Conservation (phyloP, 1,139 yeast species). For the Scheffersomyces cryptocercus region DNA sequence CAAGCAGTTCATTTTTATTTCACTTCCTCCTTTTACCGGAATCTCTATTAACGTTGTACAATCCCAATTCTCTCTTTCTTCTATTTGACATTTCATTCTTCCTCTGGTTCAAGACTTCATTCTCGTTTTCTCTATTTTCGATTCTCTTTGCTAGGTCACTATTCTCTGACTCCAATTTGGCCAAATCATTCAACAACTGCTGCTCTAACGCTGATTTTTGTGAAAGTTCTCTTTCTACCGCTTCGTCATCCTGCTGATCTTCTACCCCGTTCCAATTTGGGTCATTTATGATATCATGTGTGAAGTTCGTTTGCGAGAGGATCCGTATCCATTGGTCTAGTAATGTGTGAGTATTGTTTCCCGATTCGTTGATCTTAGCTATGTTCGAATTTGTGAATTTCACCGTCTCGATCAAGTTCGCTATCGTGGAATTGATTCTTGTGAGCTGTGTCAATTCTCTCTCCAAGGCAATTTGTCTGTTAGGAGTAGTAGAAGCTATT, state of each 20-base stretch:
- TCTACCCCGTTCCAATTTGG: slow-evolving; percentile 34
- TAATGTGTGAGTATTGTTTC: slow-evolving; percentile 36
- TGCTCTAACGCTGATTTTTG: slow-evolving; percentile 22
- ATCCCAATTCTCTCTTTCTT: slow-evolving; percentile 29
- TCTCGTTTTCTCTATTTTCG: slow-evolving; percentile 23
- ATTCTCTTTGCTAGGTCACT: slow-evolving; percentile 26
- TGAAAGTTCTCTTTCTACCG: slow-evolving; percentile 20
- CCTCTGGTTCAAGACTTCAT: slow-evolving; percentile 13
- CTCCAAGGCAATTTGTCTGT: slow-evolving; percentile 35
- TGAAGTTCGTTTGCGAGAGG: slow-evolving; percentile 47
- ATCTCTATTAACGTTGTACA: slow-evolving; percentile 6
- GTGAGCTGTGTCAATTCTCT: slow-evolving; percentile 38
- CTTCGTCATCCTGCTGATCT: slow-evolving; percentile 13
- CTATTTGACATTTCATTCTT: slow-evolving; percentile 16
- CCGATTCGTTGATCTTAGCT: slow-evolving; percentile 30
- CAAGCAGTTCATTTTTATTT: no score
- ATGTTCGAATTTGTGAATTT: slow-evolving; percentile 30
- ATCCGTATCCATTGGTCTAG: slow-evolving; percentile 49
- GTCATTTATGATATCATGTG: slow-evolving; percentile 35
- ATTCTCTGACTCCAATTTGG: slow-evolving; percentile 29
- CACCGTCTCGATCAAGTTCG: slow-evolving; percentile 29
- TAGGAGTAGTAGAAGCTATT: slow-evolving; percentile 3
- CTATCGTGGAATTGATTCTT: slow-evolving; percentile 32
- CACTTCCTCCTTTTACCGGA: slow-evolving; percentile 6
- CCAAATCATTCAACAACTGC: slow-evolving; percentile 25